Evolutionary conservation across 2,329 filamentous ascomycete genomes (phyloP).

Genomic region (Ceratocystis ficicola): DNA sequence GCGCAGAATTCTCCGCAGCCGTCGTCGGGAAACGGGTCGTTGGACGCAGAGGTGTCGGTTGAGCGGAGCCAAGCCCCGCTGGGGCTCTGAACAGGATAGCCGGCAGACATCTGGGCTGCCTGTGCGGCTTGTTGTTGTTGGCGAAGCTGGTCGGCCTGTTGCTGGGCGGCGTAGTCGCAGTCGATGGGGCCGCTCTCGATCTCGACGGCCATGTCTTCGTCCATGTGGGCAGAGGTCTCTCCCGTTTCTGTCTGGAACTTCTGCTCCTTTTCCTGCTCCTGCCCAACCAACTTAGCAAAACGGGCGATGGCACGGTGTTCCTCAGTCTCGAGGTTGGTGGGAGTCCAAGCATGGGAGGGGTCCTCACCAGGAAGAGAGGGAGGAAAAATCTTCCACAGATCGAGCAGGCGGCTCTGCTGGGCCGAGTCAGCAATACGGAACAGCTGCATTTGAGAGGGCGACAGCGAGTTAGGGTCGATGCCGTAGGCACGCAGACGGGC

Average conservation of each 20-base stretch:
- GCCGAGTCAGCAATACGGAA: constrained; percentile 62
- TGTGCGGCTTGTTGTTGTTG: not conserved
- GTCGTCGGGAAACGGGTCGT: constrained; percentile 29
- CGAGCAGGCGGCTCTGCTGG: constrained; percentile 62
- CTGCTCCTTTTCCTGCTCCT: constrained; percentile 28
- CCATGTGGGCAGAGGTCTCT: constrained; percentile 7
- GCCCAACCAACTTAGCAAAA: constrained; percentile 38
- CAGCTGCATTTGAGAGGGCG: constrained; percentile 62
- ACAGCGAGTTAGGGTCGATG: constrained; percentile 57
- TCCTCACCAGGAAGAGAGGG: constrained; percentile 47
- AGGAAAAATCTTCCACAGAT: constrained; percentile 75
- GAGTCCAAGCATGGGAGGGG: constrained; percentile 41
- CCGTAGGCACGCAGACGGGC: constrained; percentile 51
- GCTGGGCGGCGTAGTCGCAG: constrained; percentile 7
- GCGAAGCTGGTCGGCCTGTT: constrained; percentile 8
- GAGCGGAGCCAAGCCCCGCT: constrained; percentile 18
- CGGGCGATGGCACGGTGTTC: constrained; percentile 48
- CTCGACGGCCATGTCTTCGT: constrained; percentile 21
- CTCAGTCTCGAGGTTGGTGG: constrained; percentile 45
- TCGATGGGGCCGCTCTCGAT: constrained; percentile 5
- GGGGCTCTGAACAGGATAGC: constrained; percentile 14
- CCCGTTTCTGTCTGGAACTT: constrained; percentile 25
- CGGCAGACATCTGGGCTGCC: constrained; percentile 10
- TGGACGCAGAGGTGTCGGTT: not conserved
- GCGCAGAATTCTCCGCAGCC: constrained; percentile 29